Evolutionary conservation across 352 stramenopile species (phyloP).

Genomic region (Phytopythium litorale): DNA sequence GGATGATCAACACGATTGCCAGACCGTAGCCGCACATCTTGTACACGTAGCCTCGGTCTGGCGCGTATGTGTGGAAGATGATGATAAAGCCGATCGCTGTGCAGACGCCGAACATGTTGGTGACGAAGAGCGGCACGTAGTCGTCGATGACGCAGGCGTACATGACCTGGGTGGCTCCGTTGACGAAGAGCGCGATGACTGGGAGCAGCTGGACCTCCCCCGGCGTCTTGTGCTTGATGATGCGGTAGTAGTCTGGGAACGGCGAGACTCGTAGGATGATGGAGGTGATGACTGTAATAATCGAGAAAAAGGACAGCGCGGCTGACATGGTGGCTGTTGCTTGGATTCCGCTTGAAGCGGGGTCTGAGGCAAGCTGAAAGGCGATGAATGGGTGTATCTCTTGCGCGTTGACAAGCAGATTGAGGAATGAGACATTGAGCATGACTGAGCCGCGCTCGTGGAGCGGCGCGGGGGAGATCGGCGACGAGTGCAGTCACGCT

Average conservation of each 20-base stretch:
- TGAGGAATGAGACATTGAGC: not conserved
- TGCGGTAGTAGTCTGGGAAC: conserved; percentile 4
- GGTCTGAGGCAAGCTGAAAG: no score
- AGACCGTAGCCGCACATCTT: no score
- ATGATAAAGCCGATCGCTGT: no score
- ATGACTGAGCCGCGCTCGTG: no score
- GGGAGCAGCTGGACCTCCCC: not conserved
- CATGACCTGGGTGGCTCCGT: not conserved
- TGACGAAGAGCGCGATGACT: conserved; percentile 1
- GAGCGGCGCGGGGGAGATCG: not conserved
- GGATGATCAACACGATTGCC: no score
- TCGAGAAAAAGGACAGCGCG: conserved; percentile 18
- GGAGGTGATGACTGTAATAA: conserved; percentile 2
- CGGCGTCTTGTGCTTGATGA: conserved; percentile 3
- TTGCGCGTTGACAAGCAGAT: not conserved
- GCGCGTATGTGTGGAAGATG: no score
- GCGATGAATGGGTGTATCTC: not conserved
- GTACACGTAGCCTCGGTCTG: no score
- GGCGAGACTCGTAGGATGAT: conserved; percentile 1
- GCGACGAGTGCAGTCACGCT: not conserved
- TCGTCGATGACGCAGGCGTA: conserved; percentile 1
- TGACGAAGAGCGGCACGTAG: conserved; percentile 26
- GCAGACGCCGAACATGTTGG: conserved; percentile 12
- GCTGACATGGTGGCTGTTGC: conserved; percentile 4
- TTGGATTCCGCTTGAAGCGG: no score